Conservation (phyloP, 202 grass and related monocot genomes). For the Musa balbisiana region DNA sequence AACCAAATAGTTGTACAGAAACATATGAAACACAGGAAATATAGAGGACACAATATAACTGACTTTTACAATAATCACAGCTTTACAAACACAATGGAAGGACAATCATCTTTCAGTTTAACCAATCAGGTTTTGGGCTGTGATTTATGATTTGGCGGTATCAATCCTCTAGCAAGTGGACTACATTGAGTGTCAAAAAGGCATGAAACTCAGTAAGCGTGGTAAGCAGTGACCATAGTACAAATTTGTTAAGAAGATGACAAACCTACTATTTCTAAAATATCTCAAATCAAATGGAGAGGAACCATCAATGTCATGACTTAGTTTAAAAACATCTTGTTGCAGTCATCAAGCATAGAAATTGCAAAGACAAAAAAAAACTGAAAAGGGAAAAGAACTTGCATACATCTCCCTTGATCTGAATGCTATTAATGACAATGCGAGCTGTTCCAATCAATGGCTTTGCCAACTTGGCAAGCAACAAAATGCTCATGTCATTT, state of each 20-base stretch:
- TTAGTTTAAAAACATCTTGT: not conserved
- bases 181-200: not conserved
- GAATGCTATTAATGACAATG: slow-evolving; percentile 87
- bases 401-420: slow-evolving; percentile 94
- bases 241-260: not conserved
- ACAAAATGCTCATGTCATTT: slow-evolving; percentile 96
- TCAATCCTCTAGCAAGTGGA: not conserved
- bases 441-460: slow-evolving; percentile 67
- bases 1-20: not conserved
- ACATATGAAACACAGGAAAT: not conserved
- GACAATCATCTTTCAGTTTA: not conserved
- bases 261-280: not conserved
- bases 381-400: slow-evolving; percentile 6
- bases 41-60: not conserved
- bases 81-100: not conserved
- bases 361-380: slow-evolving; percentile 26
- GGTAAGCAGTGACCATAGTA: not conserved
- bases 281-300: not conserved
- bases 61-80: not conserved
- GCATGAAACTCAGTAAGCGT: not conserved
- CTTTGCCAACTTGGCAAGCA: slow-evolving; percentile 71
- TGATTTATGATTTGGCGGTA: no score
- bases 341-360: not conserved
- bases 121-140: no score
- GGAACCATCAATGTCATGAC: not conserved